Evolutionary conservation across 2,329 filamentous ascomycete genomes (phyloP).

Genomic region (Biscogniauxia sp.): DNA sequence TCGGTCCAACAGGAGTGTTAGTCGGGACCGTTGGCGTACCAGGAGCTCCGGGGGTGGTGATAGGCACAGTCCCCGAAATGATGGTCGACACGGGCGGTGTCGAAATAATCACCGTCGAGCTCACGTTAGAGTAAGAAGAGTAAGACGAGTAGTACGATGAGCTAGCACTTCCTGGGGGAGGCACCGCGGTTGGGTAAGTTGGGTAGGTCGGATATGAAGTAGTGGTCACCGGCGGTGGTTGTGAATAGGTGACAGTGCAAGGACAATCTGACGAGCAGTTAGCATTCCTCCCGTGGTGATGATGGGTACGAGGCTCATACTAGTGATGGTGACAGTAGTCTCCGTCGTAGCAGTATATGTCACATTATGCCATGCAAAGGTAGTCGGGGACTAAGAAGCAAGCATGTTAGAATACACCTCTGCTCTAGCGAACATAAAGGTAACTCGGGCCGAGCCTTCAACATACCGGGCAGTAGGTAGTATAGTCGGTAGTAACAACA

Average conservation of each 20-base stretch:
- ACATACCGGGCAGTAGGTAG: slow-evolving; percentile 46
- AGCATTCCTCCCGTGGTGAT: slow-evolving; percentile 15
- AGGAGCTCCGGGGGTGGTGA: neutral
- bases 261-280: slow-evolving; percentile 42
- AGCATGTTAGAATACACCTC: slow-evolving; percentile 6
- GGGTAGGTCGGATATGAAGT: slow-evolving; percentile 13
- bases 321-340: slow-evolving; percentile 45
- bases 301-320: slow-evolving; percentile 31
- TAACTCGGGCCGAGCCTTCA: neutral
- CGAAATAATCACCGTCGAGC: slow-evolving; percentile 22
- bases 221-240: slow-evolving; percentile 30
- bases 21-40: slow-evolving; percentile 15
- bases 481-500: slow-evolving; percentile 39
- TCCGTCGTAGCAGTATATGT: slow-evolving; percentile 44
- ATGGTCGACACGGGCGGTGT: slow-evolving; percentile 23
- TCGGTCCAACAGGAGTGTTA: slow-evolving; percentile 29
- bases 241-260: slow-evolving; percentile 40
- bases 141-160: slow-evolving; percentile 9
- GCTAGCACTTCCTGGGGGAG: slow-evolving; percentile 8
- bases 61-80: slow-evolving; percentile 16
- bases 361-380: slow-evolving; percentile 39
- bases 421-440: neutral
- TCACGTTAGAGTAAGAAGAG: slow-evolving; percentile 11
- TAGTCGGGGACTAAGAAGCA: slow-evolving; percentile 33
- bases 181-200: slow-evolving; percentile 9